Evolutionary conservation across 1,284 basidiomycete species (phyloP), one percentile per base, ranked within the genome.

Genomic region (Cutaneotrichosporon cyanovorans): DNA sequence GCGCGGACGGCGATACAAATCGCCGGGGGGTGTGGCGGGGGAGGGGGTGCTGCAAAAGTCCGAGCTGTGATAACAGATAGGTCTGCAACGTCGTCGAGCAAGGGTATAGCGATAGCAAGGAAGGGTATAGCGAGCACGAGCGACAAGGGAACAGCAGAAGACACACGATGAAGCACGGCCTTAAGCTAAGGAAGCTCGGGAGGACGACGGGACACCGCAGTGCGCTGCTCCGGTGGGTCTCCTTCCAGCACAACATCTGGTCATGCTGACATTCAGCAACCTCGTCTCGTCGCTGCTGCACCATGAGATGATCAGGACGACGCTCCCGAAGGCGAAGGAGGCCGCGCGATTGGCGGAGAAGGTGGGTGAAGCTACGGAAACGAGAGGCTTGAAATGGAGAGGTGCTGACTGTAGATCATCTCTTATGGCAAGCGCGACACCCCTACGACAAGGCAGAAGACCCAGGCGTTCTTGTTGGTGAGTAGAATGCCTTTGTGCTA

Each of bases 291-390:
- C 91, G 14, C 78, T 98, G 39, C 80, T 99, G 51, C 82, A 96
- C 66, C 91, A 98, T 73, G 90, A 97, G 67, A 85, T 89, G 64
- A 93, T 99, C 69, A 85, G 86, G 68, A 98, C 95, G 5, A 99
- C 95, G 0, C 75, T 96, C 22, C 86, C 95, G 19, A 98, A 98
- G 72, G 95, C 95, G 2, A 85, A 87, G 67, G 91, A 96, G 65
- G 77, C 91, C 4, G 87, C 88, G 10, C 80, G 88, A 56, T 74
- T 95, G 45, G 91, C 91, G 34, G 95, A 99, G 69, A 95, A 95
- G 81, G 88, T 88, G 55, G 47, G 65, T 37, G 12, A 18, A 23
- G 18, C 25, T 28, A 12, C 7, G 25, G 25, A n/a, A n/a, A n/a
- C n/a, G 10, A 12, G 36, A 23, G 16, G 11, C 4, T 15, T 38